A percentile compares a stretch with the other conserved stretches of the same genome.
Evolutionary conservation across 2,329 filamentous ascomycete genomes (phyloP).

Genomic region (Fusarium gaditjirri): DNA sequence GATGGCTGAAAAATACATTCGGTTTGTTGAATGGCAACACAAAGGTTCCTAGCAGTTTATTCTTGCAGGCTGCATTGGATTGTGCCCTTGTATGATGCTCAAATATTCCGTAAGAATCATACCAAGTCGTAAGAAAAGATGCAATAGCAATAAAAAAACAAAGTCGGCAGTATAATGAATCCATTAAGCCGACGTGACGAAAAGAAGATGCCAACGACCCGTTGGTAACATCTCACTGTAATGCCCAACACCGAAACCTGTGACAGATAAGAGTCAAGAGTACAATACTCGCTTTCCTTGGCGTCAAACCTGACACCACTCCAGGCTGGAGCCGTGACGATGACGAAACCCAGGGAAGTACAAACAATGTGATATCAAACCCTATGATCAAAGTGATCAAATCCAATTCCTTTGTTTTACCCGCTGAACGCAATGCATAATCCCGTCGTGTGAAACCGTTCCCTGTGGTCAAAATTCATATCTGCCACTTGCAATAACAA

Average conservation of each 20-base stretch:
- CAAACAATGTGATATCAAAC: constrained; percentile 35
- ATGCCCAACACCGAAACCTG: constrained; percentile 38
- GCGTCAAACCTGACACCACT: neutral
- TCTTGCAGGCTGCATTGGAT: constrained; percentile 7
- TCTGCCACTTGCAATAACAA: constrained; percentile 40
- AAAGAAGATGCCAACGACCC: constrained; percentile 31
- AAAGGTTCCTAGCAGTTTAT: constrained; percentile 22
- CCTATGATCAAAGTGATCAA: constrained; percentile 40
- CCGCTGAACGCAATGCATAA: constrained; percentile 54
- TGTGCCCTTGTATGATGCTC: constrained; percentile 21
- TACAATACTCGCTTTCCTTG: constrained; percentile 7
- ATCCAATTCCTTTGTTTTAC: constrained; percentile 45
- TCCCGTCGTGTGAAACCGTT: constrained; percentile 49
- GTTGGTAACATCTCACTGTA: constrained; percentile 28
- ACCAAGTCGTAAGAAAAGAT: constrained; percentile 40
- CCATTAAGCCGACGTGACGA: constrained; percentile 42
- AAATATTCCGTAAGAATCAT: constrained; percentile 39
- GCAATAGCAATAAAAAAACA: constrained; percentile 19
- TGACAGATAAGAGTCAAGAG: constrained; percentile 36
- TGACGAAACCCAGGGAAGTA: constrained; percentile 1
- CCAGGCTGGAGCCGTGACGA: neutral
- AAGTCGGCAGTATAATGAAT: constrained; percentile 32
- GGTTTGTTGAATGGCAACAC: constrained; percentile 5
- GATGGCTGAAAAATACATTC: constrained; percentile 9
- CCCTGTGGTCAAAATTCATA: constrained; percentile 38